A percentile compares a stretch with the other conserved stretches of the same genome.
Conservation (phyloP, 106 monocot species). For the Phalaenopsis aphrodite region DNA sequence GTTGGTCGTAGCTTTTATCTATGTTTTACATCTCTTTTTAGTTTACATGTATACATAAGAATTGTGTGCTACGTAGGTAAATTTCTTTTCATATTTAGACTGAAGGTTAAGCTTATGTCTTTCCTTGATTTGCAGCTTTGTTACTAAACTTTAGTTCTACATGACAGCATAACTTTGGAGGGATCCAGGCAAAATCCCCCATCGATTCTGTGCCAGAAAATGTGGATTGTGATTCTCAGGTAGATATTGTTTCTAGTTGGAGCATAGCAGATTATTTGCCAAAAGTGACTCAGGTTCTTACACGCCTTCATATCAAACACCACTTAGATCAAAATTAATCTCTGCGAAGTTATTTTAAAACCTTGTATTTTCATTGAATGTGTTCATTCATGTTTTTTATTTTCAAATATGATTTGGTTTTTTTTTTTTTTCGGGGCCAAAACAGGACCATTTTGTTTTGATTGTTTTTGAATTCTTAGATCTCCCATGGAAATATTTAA, state of each 20-base stretch:
- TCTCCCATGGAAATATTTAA: constrained; percentile 77
- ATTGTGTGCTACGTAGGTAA: background rate
- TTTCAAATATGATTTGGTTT: background rate
- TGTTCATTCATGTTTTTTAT: background rate
- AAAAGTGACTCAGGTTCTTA: constrained; percentile 52
- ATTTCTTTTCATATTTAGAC: background rate
- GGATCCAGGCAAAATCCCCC: constrained; percentile 53
- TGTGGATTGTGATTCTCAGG: constrained; percentile 34
- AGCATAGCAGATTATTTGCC: constrained; percentile 83
- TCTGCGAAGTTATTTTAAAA: background rate
- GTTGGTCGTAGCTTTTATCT: no score
- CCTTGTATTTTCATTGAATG: background rate
- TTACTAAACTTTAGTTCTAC: constrained; percentile 6
- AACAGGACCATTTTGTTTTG: constrained; percentile 84
- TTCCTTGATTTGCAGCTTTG: background rate
- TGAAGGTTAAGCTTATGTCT: background rate
- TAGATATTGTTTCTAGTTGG: constrained; percentile 88
- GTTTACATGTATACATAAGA: no score
- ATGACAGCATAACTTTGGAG: constrained; percentile 85
- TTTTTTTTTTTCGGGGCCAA: constrained; percentile 3
- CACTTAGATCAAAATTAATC: background rate
- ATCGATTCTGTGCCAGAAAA: constrained; percentile 10
- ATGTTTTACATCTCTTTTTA: no score
- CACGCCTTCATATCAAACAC: constrained; percentile 2
- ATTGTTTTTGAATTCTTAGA: constrained; percentile 85